Evolutionary conservation across 108 stramenopile genomes (phyloP).

Genomic region (Cyclostephanos invisitatus): DNA sequence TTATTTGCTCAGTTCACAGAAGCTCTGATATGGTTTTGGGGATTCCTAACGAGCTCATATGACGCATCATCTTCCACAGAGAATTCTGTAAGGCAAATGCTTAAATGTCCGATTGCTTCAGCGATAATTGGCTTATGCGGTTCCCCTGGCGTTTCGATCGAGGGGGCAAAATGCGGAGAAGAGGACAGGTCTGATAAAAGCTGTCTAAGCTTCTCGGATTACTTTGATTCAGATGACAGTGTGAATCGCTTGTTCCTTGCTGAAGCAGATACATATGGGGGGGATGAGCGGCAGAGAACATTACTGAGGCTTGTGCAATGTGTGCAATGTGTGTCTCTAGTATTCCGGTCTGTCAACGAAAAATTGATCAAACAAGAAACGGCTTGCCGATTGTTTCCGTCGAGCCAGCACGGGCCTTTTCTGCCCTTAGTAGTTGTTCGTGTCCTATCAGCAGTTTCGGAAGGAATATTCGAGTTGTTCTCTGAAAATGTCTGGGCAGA

Average conservation of each 20-base stretch:
- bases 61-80: slow-evolving; percentile 32
- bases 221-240: slow-evolving; percentile 79
- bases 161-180: neutral
- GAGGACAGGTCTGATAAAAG: slow-evolving; percentile 3
- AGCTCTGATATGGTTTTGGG: slow-evolving; percentile 65
- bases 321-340: slow-evolving; percentile 62
- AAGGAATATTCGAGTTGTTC: slow-evolving; percentile 62
- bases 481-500: slow-evolving; percentile 57
- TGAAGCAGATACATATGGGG: slow-evolving; percentile 28
- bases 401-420: slow-evolving; percentile 56
- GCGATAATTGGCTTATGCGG: slow-evolving; percentile 69
- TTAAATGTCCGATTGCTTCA: slow-evolving; percentile 60
- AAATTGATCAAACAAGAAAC: slow-evolving; percentile 39
- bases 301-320: slow-evolving; percentile 66
- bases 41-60: slow-evolving; percentile 35
- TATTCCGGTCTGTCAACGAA: slow-evolving; percentile 55
- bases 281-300: slow-evolving; percentile 19
- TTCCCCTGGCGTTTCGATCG: slow-evolving; percentile 42
- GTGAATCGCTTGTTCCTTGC: slow-evolving; percentile 50
- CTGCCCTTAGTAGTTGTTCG: slow-evolving; percentile 65
- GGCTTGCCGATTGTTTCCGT: slow-evolving; percentile 8
- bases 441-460: slow-evolving; percentile 67
- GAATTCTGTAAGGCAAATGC: slow-evolving; percentile 29
- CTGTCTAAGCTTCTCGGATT: slow-evolving; percentile 47
- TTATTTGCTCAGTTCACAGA: slow-evolving; percentile 37